These are phyloP conservation scores for Colletotrichum theobromicola DNA, from an alignment of 2,329 filamentous ascomycete genomes.

Conservation along the genomic window DNA sequence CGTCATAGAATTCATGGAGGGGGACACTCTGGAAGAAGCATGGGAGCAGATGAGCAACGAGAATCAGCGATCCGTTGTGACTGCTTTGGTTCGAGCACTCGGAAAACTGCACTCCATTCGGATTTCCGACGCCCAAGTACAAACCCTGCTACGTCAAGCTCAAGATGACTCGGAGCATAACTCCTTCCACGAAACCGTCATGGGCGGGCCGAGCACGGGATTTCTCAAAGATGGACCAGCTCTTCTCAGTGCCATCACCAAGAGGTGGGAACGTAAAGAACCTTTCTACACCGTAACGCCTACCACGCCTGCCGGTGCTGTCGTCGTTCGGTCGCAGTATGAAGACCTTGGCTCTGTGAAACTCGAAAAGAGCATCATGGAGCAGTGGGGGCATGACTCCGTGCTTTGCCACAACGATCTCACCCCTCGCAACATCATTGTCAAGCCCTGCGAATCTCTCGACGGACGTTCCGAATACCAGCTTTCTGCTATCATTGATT, in stretches of 20 bases:
- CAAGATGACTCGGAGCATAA: background rate
- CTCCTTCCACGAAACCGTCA: background rate
- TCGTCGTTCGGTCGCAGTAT: background rate
- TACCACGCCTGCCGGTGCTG: background rate
- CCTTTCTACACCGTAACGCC: background rate
- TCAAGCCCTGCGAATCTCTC: background rate
- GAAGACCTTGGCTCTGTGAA: background rate
- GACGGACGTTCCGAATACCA: background rate
- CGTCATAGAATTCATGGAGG: background rate
- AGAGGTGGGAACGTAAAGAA: background rate
- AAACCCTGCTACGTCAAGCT: background rate
- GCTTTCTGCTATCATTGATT: background rate
- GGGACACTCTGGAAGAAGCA: background rate
- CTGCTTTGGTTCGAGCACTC: background rate
- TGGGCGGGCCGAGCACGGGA: background rate
- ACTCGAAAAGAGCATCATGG: background rate
- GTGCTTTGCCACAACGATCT: conserved; percentile 2
- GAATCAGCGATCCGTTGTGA: background rate
- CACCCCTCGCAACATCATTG: background rate
- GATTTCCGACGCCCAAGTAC: background rate
- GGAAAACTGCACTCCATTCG: background rate
- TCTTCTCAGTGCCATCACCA: background rate
- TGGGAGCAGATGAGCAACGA: background rate
- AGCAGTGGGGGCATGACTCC: background rate
- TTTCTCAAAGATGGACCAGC: background rate